phyloP scores from a whole-genome alignment of 2,329 filamentous ascomycete genomes.

The Pseudodiploospora longispora region DNA sequence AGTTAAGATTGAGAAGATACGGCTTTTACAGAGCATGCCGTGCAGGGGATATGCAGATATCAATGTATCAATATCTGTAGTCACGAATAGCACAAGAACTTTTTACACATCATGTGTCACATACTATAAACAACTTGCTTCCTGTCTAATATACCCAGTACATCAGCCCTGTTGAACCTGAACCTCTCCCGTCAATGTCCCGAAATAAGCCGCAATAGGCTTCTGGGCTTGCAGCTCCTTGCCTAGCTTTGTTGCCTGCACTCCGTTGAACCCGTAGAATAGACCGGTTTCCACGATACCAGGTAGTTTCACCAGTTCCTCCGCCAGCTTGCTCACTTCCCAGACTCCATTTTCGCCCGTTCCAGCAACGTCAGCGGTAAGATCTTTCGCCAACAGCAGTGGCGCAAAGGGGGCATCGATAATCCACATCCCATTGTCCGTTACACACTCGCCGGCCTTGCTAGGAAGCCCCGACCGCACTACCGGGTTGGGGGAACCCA shows the following conservation, averaged over 20 bases:
- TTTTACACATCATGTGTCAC: too few relatives aligned
- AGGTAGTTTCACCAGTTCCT: slow-evolving; percentile 68
- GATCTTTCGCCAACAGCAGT: slow-evolving; percentile 55
- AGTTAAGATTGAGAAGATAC: too few relatives aligned
- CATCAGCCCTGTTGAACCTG: slow-evolving; percentile 17
- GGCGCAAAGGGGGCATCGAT: slow-evolving; percentile 84
- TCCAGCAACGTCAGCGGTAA: slow-evolving; percentile 40
- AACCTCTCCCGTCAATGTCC: slow-evolving; percentile 68
- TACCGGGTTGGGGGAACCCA: slow-evolving; percentile 65
- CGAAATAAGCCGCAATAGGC: slow-evolving; percentile 91
- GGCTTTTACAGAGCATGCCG: too few relatives aligned
- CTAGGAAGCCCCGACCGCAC: slow-evolving; percentile 65
- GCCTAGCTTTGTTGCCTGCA: slow-evolving; percentile 46
- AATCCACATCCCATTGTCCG: slow-evolving; percentile 60
- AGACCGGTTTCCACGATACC: slow-evolving; percentile 90
- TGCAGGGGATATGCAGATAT: too few relatives aligned
- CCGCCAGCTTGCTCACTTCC: slow-evolving; percentile 70
- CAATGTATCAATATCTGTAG: too few relatives aligned
- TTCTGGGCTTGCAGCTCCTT: slow-evolving; percentile 70
- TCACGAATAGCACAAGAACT: too few relatives aligned
- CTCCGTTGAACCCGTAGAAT: slow-evolving; percentile 75
- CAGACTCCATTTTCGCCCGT: slow-evolving; percentile 53
- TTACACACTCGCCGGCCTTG: slow-evolving; percentile 71
- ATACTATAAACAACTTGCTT: too few relatives aligned
- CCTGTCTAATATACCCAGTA: too few relatives aligned